Evolutionary conservation across 1,284 basidiomycete species (phyloP), one percentile per base, ranked within the genome.

Genomic region (Heterobasidion irregulare): DNA sequence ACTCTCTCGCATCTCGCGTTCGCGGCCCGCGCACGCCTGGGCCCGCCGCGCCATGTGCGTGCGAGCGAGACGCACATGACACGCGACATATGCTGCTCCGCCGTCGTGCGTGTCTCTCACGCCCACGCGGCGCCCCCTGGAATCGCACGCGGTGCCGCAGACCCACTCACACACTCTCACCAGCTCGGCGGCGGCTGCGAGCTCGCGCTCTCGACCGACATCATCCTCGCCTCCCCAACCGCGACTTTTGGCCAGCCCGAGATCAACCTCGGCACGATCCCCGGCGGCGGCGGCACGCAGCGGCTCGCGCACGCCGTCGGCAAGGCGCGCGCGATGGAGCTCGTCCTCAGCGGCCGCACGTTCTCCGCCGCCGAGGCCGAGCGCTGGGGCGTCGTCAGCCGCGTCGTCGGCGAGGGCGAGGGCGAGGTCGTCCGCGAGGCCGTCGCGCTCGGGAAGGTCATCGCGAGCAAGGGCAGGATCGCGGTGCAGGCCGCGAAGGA

Each of bases 191-290:
- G 96, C 51, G 96, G 96, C 53, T 96, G 94, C 65, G 96, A 99
- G 70, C 83, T 99, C 51, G 95, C 96, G 10, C 84, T 98, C 68
- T 92, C 95, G 87, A 92, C 92, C 70, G 97, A 99, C 73, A 95
- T 99, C 70, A 88, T 98, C 66, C 83, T 98, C 58, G 94, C 91
- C n/a, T 89, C 94, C 6, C 90, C 93, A 6, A 92, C 83, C 18
- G 96, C 97, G 38, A 86, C 84, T 62, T 98, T 99, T 65, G 94
- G 94, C 41, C 97, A 98, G 70, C 96, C 97, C 36, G 97, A 99
- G 70, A 96, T 99, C 73, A 96, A 94, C 69, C 80, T 99, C 50
- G 96, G 97, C 59, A 89, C 96, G 60, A 98, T 98, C 66, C 96
- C 97, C 15, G 93, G 93, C 10, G 92, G 84, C 16, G 92, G 91